Base-by-base conservation (phyloP, 108 stramenopile species). In the Cyclotella choctawhatcheeana region DNA sequence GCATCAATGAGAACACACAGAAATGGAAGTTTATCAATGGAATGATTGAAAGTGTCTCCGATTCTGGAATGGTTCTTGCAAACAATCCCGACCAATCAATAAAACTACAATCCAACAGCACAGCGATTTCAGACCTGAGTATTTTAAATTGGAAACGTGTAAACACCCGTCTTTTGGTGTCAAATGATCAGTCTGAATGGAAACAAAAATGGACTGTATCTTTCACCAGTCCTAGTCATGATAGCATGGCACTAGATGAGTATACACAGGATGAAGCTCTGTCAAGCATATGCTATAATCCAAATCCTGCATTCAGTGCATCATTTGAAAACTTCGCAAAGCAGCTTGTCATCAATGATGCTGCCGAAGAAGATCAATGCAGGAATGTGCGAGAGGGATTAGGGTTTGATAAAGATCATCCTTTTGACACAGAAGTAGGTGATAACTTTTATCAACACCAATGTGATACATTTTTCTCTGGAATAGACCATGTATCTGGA, bases 361-460 rank as follows among this genome's bases (percentile, higher is more conserved):
- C 63, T 31, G 25, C 22, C 2, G 43, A 64, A 24, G 63, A 64
- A 22, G 63, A 44, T 21, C 43, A 24, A 44, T 64, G 63, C 20
- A 13, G 43, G 8, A 29, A 64, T 1, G 63, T 47, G 14, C 40
- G 63, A 17, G n/a, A 13, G 20, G 43, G 27, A 43, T 22, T 64
- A 3, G 63, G 63, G 2, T 64, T 64, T 47, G 63, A 64, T 5
- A 44, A 45, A 1, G 43, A 64, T 3, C 22, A 44, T 44, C 35
- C 63, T 21, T 64, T 64, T 47, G 63, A 64, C 8, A 64, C 63
- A 24, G 63, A 64, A 44, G 63, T 64, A 13, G 18, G 43, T 18
- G 40, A 64, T 3, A 37, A 44, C 2, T 64, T 64, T 22, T 7
- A 64, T 44, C 10, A n/a, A 2, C 20, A 52, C 51, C 1, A 24